These are phyloP conservation scores for Wallemia ichthyophaga DNA, from an alignment of 1,284 basidiomycete species.

Conservation along the genomic window DNA sequence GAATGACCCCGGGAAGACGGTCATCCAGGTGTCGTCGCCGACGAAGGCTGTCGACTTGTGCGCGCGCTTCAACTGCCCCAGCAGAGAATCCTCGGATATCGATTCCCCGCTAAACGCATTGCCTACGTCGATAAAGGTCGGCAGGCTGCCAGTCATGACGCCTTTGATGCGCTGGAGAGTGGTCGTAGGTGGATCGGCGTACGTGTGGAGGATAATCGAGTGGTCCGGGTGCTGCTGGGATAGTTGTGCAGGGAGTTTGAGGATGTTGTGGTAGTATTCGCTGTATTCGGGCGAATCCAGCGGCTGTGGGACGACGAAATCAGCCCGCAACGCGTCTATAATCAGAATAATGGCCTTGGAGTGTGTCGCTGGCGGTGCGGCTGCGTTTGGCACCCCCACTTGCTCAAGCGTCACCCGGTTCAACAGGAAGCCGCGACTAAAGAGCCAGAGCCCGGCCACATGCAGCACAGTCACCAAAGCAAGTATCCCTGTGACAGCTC, in stretches of 20 bases:
- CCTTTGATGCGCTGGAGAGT: slow-evolving; percentile 89
- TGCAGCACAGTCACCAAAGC: slow-evolving; percentile 13
- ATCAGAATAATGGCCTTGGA: slow-evolving; percentile 52
- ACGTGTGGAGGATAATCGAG: slow-evolving; percentile 63
- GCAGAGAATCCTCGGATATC: slow-evolving; percentile 58
- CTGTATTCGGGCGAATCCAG: slow-evolving; percentile 24
- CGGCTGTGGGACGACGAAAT: slow-evolving; percentile 55
- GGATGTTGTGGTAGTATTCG: slow-evolving; percentile 46
- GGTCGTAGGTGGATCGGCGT: slow-evolving; percentile 79
- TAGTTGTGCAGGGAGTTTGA: slow-evolving; percentile 46
- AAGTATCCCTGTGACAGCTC: neutral
- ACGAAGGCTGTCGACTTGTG: slow-evolving; percentile 26
- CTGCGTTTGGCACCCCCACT: slow-evolving; percentile 20
- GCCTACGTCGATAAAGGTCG: slow-evolving; percentile 81
- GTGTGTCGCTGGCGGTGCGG: slow-evolving; percentile 27
- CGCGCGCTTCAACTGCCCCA: slow-evolving; percentile 21
- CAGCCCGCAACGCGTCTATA: slow-evolving; percentile 77
- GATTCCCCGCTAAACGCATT: slow-evolving; percentile 66
- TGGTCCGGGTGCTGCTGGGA: slow-evolving; percentile 28
- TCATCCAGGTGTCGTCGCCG: slow-evolving; percentile 91
- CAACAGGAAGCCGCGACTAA: slow-evolving; percentile 63
- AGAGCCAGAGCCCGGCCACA: slow-evolving; percentile 25
- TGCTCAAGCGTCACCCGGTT: slow-evolving; percentile 45
- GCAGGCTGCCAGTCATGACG: slow-evolving; percentile 75
- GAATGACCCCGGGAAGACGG: slow-evolving; percentile 53